Base-by-base conservation (phyloP, 495 filamentous ascomycete genomes). In the Daldinia grandis region DNA sequence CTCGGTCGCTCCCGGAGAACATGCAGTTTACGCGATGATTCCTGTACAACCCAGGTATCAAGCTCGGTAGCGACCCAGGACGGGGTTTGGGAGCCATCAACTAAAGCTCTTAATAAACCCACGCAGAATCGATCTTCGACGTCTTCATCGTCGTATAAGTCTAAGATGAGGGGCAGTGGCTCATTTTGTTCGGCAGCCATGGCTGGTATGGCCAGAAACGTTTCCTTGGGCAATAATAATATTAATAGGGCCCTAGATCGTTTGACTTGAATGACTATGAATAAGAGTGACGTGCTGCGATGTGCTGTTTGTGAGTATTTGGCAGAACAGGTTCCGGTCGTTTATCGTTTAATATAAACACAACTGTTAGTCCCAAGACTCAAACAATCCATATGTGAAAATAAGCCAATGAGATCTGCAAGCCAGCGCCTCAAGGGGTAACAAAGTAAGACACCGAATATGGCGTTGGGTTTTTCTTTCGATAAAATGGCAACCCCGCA, bases 111-210 rank as follows among this genome's bases (percentile, higher is more conserved):
- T 53, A 69, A 58, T 4, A 69, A 3, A 8, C 33, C 27, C 54
- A 53, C 44, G 54, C 59, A 69, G 44, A 69, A 69, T 47, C 8
- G 40, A 19, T 59, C 54, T 24, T 63, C 54, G 5, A 24, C 42
- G n/a, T 63, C 44, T 17, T 59, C 33, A n/a, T 63, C 59, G 21
- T 58, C 33, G 42, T 64, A 69, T 12, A 63, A 21, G 42, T 40
- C 51, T 19, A 68, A 28, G 50, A 62, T 50, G 19, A 68, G 65
- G n/a, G 51, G 28, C 40, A 6, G 49, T n/a, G 65, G 65, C 50
- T 62, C 50, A 8, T 58, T 37, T 62, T 62, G 47, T 27, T 68
- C 49, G 57, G 40, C n/a, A 51, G 58, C 51, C 65, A 68, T 68
- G n/a, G 15, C 28, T 51, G 14, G 17, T 30, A 19, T 1, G 2